Evolutionary conservation across 306 rosid genomes (phyloP), one percentile per base, ranked within the genome.

Genomic region (Acmispon strigosus): DNA sequence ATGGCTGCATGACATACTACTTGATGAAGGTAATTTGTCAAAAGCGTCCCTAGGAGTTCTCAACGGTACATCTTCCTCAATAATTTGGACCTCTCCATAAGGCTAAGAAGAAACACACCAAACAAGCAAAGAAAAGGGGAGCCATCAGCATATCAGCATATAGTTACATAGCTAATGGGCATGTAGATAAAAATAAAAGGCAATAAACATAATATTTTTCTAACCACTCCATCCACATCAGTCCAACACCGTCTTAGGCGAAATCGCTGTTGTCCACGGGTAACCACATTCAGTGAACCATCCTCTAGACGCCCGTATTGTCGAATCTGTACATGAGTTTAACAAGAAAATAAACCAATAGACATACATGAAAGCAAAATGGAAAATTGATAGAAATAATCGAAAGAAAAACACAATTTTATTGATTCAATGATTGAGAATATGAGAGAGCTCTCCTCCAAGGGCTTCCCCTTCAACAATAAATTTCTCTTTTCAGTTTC

Each of bases 221-320:
- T 84, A 37, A 94, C 99, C 91, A 74, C 91, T 89, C 97, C 87
- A 39, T 89, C 99, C 62, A 55, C 91, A 67, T 94, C 99, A 70
- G 51, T 77, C 96, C 95, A 90, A 70, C 74, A 74, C 51, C 92
- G 89, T 69, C 75, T 86, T 19, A 94, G 76, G 70, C 70, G 87
- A 83, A 94, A 94, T 66, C 99, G 76, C 70, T 91, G 97, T 81
- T 91, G 96, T 68, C 97, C 97, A 67, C 96, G 91, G 44, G 95
- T 85, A 59, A 94, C 92, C 74, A 91, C 88, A 76, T 91, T 94
- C 55, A 94, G 78, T 13, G 96, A 89, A 62, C 96, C 96, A 82
- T 87, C 92, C 74, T 84, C 96, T 63, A 94, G 80, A 32, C 92
- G 86, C 36, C 92, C 78, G 48, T 72, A 87, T 74, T 94, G 96